A percentile compares a stretch with the other conserved stretches of the same genome.
Evolutionary conservation across 257 asterid genomes (phyloP).

Genomic region (Solanum chiquidenum): DNA sequence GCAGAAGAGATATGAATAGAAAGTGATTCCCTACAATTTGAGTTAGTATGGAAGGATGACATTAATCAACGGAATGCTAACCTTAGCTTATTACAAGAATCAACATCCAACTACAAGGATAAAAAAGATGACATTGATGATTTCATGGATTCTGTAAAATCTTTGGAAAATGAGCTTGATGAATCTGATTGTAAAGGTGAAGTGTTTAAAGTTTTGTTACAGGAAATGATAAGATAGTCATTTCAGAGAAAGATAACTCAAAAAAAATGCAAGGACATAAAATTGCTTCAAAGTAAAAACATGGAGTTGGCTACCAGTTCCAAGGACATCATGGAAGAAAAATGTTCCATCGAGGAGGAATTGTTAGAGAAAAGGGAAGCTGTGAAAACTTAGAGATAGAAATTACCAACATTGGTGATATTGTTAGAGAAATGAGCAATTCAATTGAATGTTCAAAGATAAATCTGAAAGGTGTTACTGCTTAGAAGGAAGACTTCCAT

Average conservation of each 20-base stretch:
- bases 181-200: conserved; percentile 39
- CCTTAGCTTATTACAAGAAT: conserved; percentile 81
- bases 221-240: conserved; percentile 37
- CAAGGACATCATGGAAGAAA: too few relatives aligned
- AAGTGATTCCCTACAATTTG: conserved; percentile 27
- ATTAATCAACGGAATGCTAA: conserved; percentile 44
- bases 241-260: too few relatives aligned
- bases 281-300: too few relatives aligned
- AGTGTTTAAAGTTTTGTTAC: conserved; percentile 41
- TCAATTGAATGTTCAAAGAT: conserved; percentile 15
- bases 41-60: conserved; percentile 69
- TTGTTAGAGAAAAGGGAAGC: too few relatives aligned
- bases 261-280: too few relatives aligned
- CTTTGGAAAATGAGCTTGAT: conserved; percentile 42
- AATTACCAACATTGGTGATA: too few relatives aligned
- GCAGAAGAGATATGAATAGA: conserved; percentile 42
- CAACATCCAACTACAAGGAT: conserved; percentile 67
- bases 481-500: conserved; percentile 48
- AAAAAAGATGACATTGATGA: conserved; percentile 51
- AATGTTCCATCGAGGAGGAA: too few relatives aligned
- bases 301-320: too few relatives aligned
- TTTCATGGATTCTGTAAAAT: conserved; percentile 32
- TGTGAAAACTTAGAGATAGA: too few relatives aligned
- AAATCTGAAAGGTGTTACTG: conserved; percentile 38
- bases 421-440: too few relatives aligned